Evolutionary conservation across 495 filamentous ascomycete genomes (phyloP), one percentile per base, ranked within the genome.

Genomic region (Pseudotulostoma volvatum): DNA sequence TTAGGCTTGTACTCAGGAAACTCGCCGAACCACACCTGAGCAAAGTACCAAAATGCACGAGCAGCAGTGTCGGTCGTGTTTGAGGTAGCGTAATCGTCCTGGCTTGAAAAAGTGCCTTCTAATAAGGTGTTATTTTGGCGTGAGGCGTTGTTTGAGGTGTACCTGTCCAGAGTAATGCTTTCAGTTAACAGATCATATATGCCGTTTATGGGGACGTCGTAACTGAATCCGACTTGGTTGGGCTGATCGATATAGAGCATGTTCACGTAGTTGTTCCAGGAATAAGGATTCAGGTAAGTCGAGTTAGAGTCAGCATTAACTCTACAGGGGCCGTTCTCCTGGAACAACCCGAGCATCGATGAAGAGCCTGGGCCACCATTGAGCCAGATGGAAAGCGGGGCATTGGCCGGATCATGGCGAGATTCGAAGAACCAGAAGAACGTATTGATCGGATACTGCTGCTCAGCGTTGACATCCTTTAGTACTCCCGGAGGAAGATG

Each of bases 201-300:
- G 49, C 70, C 60, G 30, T 66, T 66, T 9, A 56, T 59, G 1
- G 49, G 46, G 3, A 55, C 44, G 32, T 64, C 62, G 45, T 77
- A 80, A 25, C 69, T 75, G 45, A 79, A 79, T 0, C 76, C 76
- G 2, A 67, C 63, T 18, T 73, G 70, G 30, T 67, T 70, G 1
- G 76, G 76, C 54, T 81, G 71, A 43, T 79, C 75, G 36, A 81
- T 64, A 46, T 73, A 81, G 11, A 77, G 55, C 63, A 75, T 72
- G 43, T 77, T 79, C 37, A 68, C 70, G 40, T 72, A 68, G 41
- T 67, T 66, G 47, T 77, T 80, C 54, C 64, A 81, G 31, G 67
- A 71, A 53, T 74, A 70, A 1, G 68, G 68, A 38, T 72, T 70
- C 19, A 56, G 44, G 3, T 55, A 51, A 1, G 70, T 71, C 9